phyloP scores from a whole-genome alignment of 2,329 filamentous ascomycete genomes.

The Tolypocladium pustulatum region DNA sequence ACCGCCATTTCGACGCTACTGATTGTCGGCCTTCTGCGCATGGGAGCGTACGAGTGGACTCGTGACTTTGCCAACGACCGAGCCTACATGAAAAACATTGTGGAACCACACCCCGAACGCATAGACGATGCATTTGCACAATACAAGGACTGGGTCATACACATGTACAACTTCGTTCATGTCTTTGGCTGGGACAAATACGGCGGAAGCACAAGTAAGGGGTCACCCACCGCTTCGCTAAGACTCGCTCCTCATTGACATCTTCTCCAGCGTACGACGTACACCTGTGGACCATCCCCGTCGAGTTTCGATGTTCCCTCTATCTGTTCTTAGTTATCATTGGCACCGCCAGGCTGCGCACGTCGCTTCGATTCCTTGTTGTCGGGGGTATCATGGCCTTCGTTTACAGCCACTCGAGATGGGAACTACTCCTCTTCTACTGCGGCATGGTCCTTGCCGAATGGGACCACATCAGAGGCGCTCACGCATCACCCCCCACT shows the following conservation, averaged over 20 bases:
- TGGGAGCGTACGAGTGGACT: conserved; percentile 38
- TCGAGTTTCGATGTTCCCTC: conserved; percentile 49
- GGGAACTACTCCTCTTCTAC: conserved; percentile 46
- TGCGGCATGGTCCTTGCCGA: conserved; percentile 46
- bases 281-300: conserved; percentile 53
- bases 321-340: conserved; percentile 44
- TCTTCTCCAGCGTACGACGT: conserved; percentile 34
- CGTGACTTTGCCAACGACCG: conserved; percentile 32
- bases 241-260: conserved; percentile 8
- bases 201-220: conserved; percentile 33
- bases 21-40: conserved; percentile 30
- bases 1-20: conserved; percentile 38
- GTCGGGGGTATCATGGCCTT: conserved; percentile 31
- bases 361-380: conserved; percentile 28
- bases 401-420: conserved; percentile 35
- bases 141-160: conserved; percentile 32
- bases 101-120: conserved; percentile 34
- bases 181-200: conserved; percentile 39
- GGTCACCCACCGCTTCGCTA: neutral
- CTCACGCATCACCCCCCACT: conserved; percentile 23
- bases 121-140: conserved; percentile 28
- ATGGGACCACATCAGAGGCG: conserved; percentile 37
- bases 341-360: conserved; percentile 35
- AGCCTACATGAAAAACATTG: conserved; percentile 34
- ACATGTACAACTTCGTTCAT: conserved; percentile 39